phyloP scores from a whole-genome alignment of 768 basidiomycete genomes.

The Chiua virens region DNA sequence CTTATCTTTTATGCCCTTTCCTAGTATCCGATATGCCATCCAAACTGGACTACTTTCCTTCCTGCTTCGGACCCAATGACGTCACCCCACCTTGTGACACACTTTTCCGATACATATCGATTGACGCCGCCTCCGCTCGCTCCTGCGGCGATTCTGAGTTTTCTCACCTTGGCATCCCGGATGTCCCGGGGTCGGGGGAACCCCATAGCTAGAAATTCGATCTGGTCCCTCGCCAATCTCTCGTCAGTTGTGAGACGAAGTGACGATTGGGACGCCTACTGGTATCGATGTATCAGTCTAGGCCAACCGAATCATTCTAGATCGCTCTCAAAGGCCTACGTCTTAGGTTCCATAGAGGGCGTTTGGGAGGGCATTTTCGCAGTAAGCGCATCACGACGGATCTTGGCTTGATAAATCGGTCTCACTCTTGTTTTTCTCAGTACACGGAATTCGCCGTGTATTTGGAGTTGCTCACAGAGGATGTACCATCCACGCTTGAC shows the following conservation, averaged over 20 bases:
- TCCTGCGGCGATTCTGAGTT: constrained; percentile 70
- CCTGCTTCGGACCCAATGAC: constrained; percentile 30
- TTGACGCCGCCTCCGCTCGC: constrained; percentile 63
- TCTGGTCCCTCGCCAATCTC: constrained; percentile 15
- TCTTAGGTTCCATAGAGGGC: constrained; percentile 70
- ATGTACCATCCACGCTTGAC: constrained; percentile 62
- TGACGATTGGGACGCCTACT: constrained; percentile 70
- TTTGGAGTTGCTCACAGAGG: constrained; percentile 71
- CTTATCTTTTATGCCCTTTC: constrained; percentile 1
- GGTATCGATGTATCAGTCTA: constrained; percentile 54
- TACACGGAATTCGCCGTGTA: constrained; percentile 87
- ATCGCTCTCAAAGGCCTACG: constrained; percentile 48
- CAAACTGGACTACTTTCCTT: constrained; percentile 59
- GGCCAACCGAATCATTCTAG: constrained; percentile 32
- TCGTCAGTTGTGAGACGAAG: constrained; percentile 27
- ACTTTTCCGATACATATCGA: constrained; percentile 47
- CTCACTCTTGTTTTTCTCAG: constrained; percentile 34
- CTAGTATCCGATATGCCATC: constrained; percentile 62
- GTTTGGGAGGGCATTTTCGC: constrained; percentile 81
- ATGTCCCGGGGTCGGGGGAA: constrained; percentile 6
- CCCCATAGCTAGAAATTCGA: neutral
- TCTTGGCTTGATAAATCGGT: neutral
- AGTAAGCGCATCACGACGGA: constrained; percentile 40
- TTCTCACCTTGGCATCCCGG: constrained; percentile 50
- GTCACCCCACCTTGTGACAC: constrained; percentile 26